Conservation (phyloP, 2,329 filamentous ascomycete species). For the Fusarium sp. region DNA sequence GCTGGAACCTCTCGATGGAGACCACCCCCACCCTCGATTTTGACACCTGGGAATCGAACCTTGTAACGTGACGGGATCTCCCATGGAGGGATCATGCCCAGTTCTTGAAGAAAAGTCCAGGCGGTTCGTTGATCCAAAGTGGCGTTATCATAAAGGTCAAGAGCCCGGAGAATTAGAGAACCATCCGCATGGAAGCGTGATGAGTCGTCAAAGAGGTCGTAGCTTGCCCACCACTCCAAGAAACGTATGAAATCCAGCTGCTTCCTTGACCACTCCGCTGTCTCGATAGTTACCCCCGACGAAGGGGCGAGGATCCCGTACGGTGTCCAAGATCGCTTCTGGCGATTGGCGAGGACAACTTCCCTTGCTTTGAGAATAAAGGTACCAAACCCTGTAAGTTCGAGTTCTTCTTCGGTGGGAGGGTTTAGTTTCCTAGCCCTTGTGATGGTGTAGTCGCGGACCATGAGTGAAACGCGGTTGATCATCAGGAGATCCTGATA, state of each 20-base stretch:
- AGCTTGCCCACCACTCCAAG: slow-evolving; percentile 74
- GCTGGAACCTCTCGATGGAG: slow-evolving; percentile 50
- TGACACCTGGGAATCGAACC: slow-evolving; percentile 62
- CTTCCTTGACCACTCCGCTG: slow-evolving; percentile 43
- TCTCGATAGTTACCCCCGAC: slow-evolving; percentile 28
- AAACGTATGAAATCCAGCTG: slow-evolving; percentile 70
- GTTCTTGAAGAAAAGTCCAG: slow-evolving; percentile 79
- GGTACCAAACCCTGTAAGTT: slow-evolving; percentile 43
- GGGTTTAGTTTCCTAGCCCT: slow-evolving; percentile 29
- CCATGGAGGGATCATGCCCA: slow-evolving; percentile 77
- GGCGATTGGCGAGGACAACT: slow-evolving; percentile 63
- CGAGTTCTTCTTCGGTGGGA: slow-evolving; percentile 27
- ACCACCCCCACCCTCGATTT: slow-evolving; percentile 55
- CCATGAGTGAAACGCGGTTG: slow-evolving; percentile 45
- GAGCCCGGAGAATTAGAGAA: slow-evolving; percentile 70
- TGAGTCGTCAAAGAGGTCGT: slow-evolving; percentile 61
- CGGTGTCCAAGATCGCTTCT: slow-evolving; percentile 59
- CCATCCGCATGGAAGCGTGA: slow-evolving; percentile 70
- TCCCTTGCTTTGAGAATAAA: slow-evolving; percentile 63
- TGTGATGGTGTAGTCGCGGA: slow-evolving; percentile 46
- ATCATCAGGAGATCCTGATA: slow-evolving; percentile 44
- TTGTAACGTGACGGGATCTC: slow-evolving; percentile 74
- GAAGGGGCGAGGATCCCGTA: slow-evolving; percentile 57
- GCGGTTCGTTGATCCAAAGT: slow-evolving; percentile 55
- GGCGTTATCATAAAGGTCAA: slow-evolving; percentile 67